Evolutionary conservation across 2,329 filamentous ascomycete genomes (phyloP).

Genomic region (Calonectria ilicicola): DNA sequence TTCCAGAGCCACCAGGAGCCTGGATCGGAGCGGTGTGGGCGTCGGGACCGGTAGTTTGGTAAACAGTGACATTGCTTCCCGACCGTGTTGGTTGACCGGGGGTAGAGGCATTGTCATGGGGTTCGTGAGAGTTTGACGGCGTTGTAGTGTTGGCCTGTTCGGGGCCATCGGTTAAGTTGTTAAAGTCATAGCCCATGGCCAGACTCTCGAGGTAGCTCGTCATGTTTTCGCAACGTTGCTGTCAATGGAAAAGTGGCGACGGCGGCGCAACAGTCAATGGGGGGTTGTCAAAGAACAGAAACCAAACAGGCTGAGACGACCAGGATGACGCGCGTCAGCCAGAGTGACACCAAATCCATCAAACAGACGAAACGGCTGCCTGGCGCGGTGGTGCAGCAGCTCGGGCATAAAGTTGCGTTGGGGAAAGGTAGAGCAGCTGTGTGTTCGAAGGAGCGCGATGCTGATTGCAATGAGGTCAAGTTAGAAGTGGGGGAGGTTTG

Average conservation of each 20-base stretch:
- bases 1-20: constrained; percentile 48
- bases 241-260: not conserved
- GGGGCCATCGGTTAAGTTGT: constrained; percentile 34
- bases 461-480: constrained; percentile 6
- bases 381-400: constrained; percentile 14
- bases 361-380: constrained; percentile 13
- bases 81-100: constrained; percentile 35
- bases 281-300: constrained; percentile 1
- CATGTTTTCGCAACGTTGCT: constrained; percentile 35
- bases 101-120: constrained; percentile 24
- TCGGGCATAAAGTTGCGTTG: not conserved
- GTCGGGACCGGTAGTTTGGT: constrained; percentile 54
- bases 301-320: not conserved
- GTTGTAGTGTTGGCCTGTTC: constrained; percentile 39
- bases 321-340: constrained; percentile 10
- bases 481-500: constrained; percentile 13
- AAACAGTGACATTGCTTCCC: constrained; percentile 52
- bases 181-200: constrained; percentile 41
- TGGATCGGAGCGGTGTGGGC: constrained; percentile 52
- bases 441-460: not conserved
- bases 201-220: constrained; percentile 38
- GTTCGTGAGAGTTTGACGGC: constrained; percentile 35
- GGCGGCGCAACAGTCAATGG: constrained; percentile 10
- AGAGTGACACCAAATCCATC: constrained; percentile 15
- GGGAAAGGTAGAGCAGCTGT: not conserved